phyloP scores from a whole-genome alignment of 2,329 filamentous ascomycete genomes.

The Pyrenochaeta sp. region DNA sequence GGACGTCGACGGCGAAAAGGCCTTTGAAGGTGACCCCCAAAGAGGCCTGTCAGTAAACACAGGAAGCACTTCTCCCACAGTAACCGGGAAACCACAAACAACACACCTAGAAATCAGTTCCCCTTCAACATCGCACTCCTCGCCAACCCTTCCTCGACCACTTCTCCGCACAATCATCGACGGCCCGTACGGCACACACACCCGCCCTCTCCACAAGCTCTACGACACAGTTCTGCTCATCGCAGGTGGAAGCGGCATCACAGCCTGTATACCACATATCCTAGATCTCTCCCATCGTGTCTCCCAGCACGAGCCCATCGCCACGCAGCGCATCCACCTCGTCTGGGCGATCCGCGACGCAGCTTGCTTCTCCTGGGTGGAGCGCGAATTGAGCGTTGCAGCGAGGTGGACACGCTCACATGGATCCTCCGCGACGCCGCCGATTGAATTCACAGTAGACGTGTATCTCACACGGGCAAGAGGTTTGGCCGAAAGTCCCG shows the following conservation, averaged over 20 bases:
- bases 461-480: conserved; percentile 13
- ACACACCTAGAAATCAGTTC: no score
- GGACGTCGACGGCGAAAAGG: no score
- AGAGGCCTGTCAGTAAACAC: no score
- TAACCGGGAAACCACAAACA: background rate
- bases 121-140: no score
- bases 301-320: background rate
- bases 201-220: conserved; percentile 13
- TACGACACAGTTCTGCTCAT: conserved; percentile 21
- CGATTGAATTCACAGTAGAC: conserved; percentile 18
- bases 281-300: conserved; percentile 13
- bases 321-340: conserved; percentile 11
- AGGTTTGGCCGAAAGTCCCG: background rate
- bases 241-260: conserved; percentile 21
- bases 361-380: conserved; percentile 14
- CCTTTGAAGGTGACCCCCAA: no score
- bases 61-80: no score
- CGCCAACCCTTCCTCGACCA: conserved; percentile 1
- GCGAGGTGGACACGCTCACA: no score
- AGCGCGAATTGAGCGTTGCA: conserved; percentile 14
- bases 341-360: conserved; percentile 18
- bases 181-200: conserved; percentile 35
- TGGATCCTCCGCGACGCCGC: conserved; percentile 2
- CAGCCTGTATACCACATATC: conserved; percentile 18
- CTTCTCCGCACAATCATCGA: conserved; percentile 28